Evolutionary conservation across 78 protist genomes (phyloP), one percentile per base, ranked within the genome.

Genomic region (Diacronema lutheri): DNA sequence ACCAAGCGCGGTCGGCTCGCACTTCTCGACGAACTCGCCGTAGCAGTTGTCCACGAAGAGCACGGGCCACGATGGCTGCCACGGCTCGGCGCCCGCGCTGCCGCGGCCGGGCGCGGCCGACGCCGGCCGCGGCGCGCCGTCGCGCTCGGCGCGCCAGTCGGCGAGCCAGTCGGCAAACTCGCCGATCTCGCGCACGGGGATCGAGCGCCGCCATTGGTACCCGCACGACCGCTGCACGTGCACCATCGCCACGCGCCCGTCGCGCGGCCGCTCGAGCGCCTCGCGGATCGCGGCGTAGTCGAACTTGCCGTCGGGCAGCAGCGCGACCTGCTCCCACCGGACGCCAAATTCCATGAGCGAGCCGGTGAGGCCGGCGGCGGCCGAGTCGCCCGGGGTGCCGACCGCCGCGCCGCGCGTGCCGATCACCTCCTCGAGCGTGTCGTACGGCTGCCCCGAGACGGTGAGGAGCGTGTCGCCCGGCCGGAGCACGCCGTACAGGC

Each of bases 171-270:
- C 71, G 21, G 76, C 56, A 29, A 66, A 66, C 14, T 13, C 35
- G 20, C 65, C 81, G 33, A 86, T 77, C 64, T 40, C 46, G n/a
- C 0, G 14, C 41, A 86, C 61, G 0, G 85, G 90, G 56, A 86
- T 64, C 31, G 90, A 86, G 35, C 60, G 74, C 4, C 90, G 85
- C 81, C 86, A 77, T 25, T 72, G n/a, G 65, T 86, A 78, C 37
- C 90, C 90, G 65, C 90, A 86, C 41, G 90, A 86, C 37, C 90
- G 90, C 80, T 86, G 90, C 37, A 86, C 71, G 65, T 86, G 89
- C n/a, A 64, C 12, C 44, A 81, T 11, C 16, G 50, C 50, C 50
- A 44, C 50, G 16, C 50, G 3, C 16, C 50, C 50, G 76, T 76
- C 72, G 33, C 56, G 40, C 35, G n/a, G 0, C 10, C 62, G 66